phyloP scores from a whole-genome alignment of 169 alveolate species.

The Plasmodium inui region DNA sequence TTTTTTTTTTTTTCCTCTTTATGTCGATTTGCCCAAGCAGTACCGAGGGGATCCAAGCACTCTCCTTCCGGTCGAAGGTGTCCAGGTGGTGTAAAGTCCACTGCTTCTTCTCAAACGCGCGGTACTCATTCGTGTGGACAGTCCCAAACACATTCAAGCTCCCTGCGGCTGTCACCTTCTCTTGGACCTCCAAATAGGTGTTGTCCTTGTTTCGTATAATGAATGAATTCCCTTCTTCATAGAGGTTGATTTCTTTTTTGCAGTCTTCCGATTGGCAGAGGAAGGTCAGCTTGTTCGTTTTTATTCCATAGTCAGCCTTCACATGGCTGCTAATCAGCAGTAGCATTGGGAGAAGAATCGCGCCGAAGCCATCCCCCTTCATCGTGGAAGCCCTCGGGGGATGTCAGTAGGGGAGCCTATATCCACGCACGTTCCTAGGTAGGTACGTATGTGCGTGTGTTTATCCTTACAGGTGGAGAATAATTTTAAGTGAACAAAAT shows the following conservation, averaged over 20 bases:
- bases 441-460: not conserved
- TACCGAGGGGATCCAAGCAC: conserved; percentile 66
- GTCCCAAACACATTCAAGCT: conserved; percentile 54
- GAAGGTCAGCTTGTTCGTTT: conserved; percentile 40
- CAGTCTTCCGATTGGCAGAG: conserved; percentile 12
- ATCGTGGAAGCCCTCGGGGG: not conserved
- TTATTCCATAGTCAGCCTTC: conserved; percentile 26
- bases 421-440: not conserved
- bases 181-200: conserved; percentile 29
- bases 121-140: conserved; percentile 48
- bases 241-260: conserved; percentile 5
- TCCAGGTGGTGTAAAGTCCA: conserved; percentile 47
- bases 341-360: not conserved
- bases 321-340: not conserved
- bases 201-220: conserved; percentile 2
- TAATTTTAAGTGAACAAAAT: not conserved
- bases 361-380: not conserved
- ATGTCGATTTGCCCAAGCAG: not conserved
- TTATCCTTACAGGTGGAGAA: not conserved
- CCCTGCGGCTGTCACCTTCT: conserved; percentile 19
- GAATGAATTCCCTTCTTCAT: conserved; percentile 25
- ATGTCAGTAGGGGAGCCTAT: not conserved
- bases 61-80: conserved; percentile 43
- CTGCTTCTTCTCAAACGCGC: conserved; percentile 14
- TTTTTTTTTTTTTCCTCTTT: not conserved